Percentiles rank a stretch among this genome's conserved stretches.
Conservation (phyloP, 768 basidiomycete species). For the Collybia nuda region DNA sequence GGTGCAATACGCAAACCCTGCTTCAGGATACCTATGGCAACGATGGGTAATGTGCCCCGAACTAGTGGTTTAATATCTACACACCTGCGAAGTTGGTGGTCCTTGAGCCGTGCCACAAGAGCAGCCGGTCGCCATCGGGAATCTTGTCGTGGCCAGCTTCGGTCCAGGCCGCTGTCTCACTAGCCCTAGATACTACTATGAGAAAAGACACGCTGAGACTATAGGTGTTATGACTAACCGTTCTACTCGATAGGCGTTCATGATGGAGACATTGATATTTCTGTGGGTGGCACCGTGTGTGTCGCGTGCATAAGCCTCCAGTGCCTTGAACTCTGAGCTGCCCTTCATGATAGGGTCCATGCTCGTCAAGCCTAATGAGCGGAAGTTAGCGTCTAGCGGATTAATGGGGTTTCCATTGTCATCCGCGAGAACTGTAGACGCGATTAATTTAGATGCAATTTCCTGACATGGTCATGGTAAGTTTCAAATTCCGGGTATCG, state of each 20-base stretch:
- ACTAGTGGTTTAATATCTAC: neutral
- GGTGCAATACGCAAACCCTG: conserved; percentile 67
- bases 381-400: conserved; percentile 56
- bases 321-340: conserved; percentile 45
- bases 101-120: conserved; percentile 65
- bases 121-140: conserved; percentile 46
- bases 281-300: conserved; percentile 58
- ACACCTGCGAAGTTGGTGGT: conserved; percentile 62
- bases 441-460: conserved; percentile 57
- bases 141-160: conserved; percentile 43
- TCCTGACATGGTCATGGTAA: conserved; percentile 31
- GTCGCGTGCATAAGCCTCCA: conserved; percentile 48
- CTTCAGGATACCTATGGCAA: conserved; percentile 47
- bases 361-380: conserved; percentile 46
- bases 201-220: neutral
- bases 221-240: conserved; percentile 29
- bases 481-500: neutral
- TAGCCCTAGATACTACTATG: conserved; percentile 13
- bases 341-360: conserved; percentile 45
- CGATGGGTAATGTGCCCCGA: neutral
- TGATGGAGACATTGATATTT: conserved; percentile 40
- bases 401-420: conserved; percentile 49
- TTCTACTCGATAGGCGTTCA: conserved; percentile 55
- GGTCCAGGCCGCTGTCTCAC: conserved; percentile 37
- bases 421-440: conserved; percentile 33